phyloP scores from a whole-genome alignment of 1,284 basidiomycete genomes.

The Sporisorium scitamineum region DNA sequence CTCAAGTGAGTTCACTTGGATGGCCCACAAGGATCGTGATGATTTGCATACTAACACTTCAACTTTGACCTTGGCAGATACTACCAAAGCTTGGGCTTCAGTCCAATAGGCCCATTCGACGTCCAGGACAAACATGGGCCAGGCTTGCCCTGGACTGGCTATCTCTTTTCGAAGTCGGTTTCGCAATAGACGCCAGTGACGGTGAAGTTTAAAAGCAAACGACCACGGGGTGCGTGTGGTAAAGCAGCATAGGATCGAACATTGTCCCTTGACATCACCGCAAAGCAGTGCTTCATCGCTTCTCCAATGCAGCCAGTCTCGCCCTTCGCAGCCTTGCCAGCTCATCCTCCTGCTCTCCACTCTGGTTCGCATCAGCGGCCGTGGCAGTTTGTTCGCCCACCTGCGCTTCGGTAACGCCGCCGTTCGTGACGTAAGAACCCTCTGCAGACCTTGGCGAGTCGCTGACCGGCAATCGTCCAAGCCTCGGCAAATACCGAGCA shows the following conservation, averaged over 20 bases:
- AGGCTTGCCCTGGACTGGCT: constrained; percentile 35
- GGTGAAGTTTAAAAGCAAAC: background rate
- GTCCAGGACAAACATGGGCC: constrained; percentile 45
- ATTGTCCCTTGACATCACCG: background rate
- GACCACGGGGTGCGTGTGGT: no score
- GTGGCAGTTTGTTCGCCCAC: background rate
- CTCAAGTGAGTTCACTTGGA: constrained; percentile 36
- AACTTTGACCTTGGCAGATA: constrained; percentile 15
- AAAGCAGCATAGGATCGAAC: background rate
- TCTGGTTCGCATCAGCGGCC: background rate
- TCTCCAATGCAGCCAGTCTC: constrained; percentile 36
- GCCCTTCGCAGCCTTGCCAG: constrained; percentile 24
- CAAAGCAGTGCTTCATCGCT: constrained; percentile 10
- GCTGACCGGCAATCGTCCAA: background rate
- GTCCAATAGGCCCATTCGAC: constrained; percentile 27
- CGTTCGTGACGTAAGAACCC: background rate
- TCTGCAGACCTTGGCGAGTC: background rate
- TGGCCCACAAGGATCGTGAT: background rate
- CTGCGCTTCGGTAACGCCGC: background rate
- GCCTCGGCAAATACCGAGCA: constrained; percentile 25
- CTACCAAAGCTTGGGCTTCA: constrained; percentile 41
- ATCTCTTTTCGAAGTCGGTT: constrained; percentile 27
- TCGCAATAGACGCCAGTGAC: background rate
- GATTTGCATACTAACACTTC: background rate
- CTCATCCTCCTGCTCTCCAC: constrained; percentile 13